These are phyloP conservation scores for Rhynchosporium graminicola DNA, from an alignment of 2,329 filamentous ascomycete genomes.

Conservation along the genomic window DNA sequence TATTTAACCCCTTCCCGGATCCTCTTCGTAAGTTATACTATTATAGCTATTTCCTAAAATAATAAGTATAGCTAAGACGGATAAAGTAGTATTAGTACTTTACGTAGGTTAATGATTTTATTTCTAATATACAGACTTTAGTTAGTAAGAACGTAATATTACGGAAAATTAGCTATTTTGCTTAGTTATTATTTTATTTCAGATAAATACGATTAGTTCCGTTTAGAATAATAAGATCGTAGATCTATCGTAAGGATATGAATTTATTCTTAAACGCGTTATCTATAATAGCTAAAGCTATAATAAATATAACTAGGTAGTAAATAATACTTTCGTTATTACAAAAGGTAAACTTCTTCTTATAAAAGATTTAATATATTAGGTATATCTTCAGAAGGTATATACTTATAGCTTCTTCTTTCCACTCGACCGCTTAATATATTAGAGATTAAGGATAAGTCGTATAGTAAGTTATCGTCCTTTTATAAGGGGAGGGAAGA, in stretches of 20 bases:
- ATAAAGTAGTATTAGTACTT: no score
- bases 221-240: conserved; percentile 32
- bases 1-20: no score
- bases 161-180: no score
- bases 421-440: conserved; percentile 35
- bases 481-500: conserved; percentile 31
- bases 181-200: conserved; percentile 32
- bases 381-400: conserved; percentile 3
- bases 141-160: no score
- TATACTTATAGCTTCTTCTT: conserved; percentile 30
- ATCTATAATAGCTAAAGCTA: conserved; percentile 35
- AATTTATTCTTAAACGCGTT: conserved; percentile 34
- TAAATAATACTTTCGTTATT: conserved; percentile 31
- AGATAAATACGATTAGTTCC: conserved; percentile 30
- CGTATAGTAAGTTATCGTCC: conserved; percentile 27
- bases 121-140: no score
- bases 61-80: no score
- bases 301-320: conserved; percentile 30
- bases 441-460: conserved; percentile 33
- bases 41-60: no score
- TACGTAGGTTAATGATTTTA: no score
- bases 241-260: conserved; percentile 31
- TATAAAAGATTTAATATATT: conserved; percentile 19
- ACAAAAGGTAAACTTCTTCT: conserved; percentile 35
- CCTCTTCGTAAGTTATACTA: no score